Evolutionary conservation across 805 yeast genomes (phyloP).

Genomic region (Brettanomyces bruxellensis): DNA sequence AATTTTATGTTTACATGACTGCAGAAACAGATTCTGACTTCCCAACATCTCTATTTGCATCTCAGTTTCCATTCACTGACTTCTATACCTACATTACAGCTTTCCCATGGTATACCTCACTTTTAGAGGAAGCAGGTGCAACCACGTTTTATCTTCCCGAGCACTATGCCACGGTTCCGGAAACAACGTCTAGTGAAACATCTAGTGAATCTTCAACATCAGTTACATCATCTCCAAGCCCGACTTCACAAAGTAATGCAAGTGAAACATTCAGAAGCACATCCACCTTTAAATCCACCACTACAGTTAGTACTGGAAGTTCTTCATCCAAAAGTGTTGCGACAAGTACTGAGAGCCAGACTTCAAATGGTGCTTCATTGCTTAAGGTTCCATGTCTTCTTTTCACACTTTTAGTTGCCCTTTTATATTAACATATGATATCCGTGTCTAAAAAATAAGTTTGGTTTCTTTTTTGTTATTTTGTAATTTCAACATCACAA

Average conservation of each 20-base stretch:
- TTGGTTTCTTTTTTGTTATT: neutral
- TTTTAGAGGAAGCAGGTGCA: conserved; percentile 16
- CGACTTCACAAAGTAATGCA: too few species aligned
- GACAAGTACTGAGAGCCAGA: neutral
- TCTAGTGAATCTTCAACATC: conserved; percentile 1
- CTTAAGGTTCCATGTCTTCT: conserved; percentile 3
- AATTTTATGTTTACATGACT: conserved; percentile 19
- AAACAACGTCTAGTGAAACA: neutral
- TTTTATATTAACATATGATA: neutral
- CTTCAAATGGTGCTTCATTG: neutral
- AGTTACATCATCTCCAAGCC: neutral
- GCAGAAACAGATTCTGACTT: conserved; percentile 9
- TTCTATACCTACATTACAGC: conserved; percentile 23
- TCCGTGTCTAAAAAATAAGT: too few species aligned
- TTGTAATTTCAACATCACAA: neutral
- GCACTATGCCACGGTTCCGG: conserved; percentile 16
- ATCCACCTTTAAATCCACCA: neutral
- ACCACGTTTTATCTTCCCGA: conserved; percentile 21
- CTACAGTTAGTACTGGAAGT: neutral
- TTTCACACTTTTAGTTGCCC: neutral
- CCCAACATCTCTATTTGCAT: conserved; percentile 18
- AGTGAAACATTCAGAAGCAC: neutral
- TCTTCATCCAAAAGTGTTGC: neutral
- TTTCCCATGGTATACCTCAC: conserved; percentile 26
- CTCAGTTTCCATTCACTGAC: conserved; percentile 24